phyloP scores from a whole-genome alignment of 345 rosid genomes.

The Eucalyptus marginata region DNA sequence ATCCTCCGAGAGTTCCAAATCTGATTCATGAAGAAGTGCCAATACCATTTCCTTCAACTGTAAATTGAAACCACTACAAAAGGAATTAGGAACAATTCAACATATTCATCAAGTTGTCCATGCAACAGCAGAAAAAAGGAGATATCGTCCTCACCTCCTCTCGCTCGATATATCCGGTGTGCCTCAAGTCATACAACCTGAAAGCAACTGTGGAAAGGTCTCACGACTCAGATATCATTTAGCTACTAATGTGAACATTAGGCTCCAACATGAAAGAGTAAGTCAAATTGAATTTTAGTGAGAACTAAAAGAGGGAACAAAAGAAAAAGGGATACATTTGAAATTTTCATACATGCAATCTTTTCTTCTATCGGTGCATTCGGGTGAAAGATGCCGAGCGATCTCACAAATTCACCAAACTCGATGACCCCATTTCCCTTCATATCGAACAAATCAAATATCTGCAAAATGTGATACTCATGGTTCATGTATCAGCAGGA shows the following conservation, averaged over 20 bases:
- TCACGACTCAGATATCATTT: not conserved
- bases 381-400: constrained; percentile 66
- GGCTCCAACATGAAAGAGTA: not conserved
- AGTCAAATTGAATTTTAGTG: not conserved
- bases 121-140: not conserved
- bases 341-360: constrained; percentile 26
- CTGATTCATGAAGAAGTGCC: constrained; percentile 82
- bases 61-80: not conserved
- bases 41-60: constrained; percentile 84
- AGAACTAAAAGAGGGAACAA: not conserved
- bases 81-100: not conserved
- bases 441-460: constrained; percentile 45
- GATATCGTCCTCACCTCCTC: constrained; percentile 20
- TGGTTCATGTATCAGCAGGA: not conserved
- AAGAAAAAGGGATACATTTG: not conserved
- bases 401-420: constrained; percentile 63
- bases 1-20: constrained; percentile 55
- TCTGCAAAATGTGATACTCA: constrained; percentile 9
- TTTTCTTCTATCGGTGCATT: constrained; percentile 33
- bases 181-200: constrained; percentile 42
- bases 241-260: not conserved
- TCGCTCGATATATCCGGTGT: constrained; percentile 49
- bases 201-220: constrained; percentile 41
- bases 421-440: constrained; percentile 55
- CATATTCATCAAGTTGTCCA: not conserved